A percentile compares a stretch with the other conserved stretches of the same genome.
These are phyloP conservation scores for Skeletonema costatum DNA, from an alignment of 108 stramenopile genomes.

Conservation along the genomic window DNA sequence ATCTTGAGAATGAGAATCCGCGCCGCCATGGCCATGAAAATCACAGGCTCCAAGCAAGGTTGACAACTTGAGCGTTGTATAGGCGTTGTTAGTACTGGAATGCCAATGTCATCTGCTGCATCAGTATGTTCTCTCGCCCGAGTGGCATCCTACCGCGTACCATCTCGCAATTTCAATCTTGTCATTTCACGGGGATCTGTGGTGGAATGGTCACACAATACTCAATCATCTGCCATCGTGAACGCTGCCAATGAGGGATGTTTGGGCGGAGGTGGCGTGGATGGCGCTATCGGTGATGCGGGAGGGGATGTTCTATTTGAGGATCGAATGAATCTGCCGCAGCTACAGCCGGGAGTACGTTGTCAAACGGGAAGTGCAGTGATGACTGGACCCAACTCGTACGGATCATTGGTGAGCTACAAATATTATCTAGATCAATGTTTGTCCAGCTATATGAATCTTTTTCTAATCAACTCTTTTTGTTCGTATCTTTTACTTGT, in stretches of 20 bases:
- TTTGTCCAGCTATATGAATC: too few species aligned
- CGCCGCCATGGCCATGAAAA: too few species aligned
- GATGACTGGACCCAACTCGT: conserved; percentile 64
- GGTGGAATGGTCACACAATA: conserved; percentile 33
- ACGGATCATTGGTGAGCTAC: conserved; percentile 38
- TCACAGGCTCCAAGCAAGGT: too few species aligned
- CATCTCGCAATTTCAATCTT: conserved; percentile 28
- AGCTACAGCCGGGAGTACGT: conserved; percentile 37
- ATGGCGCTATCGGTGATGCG: conserved; percentile 79
- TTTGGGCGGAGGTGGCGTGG: conserved; percentile 87
- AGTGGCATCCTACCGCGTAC: conserved; percentile 5
- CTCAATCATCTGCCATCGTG: conserved; percentile 24
- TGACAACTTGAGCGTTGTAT: too few species aligned
- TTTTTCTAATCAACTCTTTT: too few species aligned
- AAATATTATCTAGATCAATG: too few species aligned
- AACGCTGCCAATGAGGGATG: conserved; percentile 83
- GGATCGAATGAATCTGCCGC: conserved; percentile 60
- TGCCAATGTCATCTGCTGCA: background rate
- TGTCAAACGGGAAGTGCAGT: conserved; percentile 74
- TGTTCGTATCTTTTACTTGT: too few species aligned
- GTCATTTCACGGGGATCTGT: conserved; percentile 54
- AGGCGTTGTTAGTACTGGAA: too few species aligned
- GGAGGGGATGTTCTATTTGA: conserved; percentile 60
- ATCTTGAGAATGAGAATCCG: too few species aligned
- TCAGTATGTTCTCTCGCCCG: background rate